A percentile compares a stretch with the other conserved stretches of the same genome.
Evolutionary conservation across 2,329 filamentous ascomycete genomes (phyloP).

Genomic region (Colletotrichum gigasporum): DNA sequence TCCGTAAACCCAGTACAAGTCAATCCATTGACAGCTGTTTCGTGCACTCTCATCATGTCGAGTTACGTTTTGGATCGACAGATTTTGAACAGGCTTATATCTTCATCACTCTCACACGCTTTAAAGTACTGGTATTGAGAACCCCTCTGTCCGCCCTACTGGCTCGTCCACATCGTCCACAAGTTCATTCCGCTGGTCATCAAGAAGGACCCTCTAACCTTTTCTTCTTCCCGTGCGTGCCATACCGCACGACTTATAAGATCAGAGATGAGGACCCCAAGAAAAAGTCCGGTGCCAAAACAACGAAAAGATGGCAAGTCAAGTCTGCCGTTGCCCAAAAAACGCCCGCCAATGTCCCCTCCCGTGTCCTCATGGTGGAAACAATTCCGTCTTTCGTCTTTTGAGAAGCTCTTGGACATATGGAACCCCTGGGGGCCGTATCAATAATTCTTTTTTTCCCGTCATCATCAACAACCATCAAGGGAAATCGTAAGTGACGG

Average conservation of each 20-base stretch:
- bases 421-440: constrained; percentile 22
- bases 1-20: too few species aligned
- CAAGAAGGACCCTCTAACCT: background rate
- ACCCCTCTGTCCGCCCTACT: background rate
- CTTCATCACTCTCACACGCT: constrained; percentile 22
- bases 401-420: constrained; percentile 20
- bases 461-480: constrained; percentile 22
- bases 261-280: background rate
- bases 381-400: constrained; percentile 29
- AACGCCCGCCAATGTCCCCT: constrained; percentile 27
- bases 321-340: constrained; percentile 3
- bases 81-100: background rate
- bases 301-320: constrained; percentile 1
- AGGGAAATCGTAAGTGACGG: constrained; percentile 18
- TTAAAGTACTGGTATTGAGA: background rate
- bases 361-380: constrained; percentile 24
- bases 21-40: background rate
- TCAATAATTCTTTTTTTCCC: constrained; percentile 27
- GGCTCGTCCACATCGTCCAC: constrained; percentile 12
- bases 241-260: background rate
- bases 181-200: constrained; percentile 16
- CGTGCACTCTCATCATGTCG: background rate
- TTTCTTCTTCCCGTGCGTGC: background rate
- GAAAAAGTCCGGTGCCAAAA: background rate
- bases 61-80: background rate